A percentile compares a stretch with the other conserved stretches of the same genome.
phyloP scores from a whole-genome alignment of 2,329 filamentous ascomycete species.

The Pseudomassariella vexata region DNA sequence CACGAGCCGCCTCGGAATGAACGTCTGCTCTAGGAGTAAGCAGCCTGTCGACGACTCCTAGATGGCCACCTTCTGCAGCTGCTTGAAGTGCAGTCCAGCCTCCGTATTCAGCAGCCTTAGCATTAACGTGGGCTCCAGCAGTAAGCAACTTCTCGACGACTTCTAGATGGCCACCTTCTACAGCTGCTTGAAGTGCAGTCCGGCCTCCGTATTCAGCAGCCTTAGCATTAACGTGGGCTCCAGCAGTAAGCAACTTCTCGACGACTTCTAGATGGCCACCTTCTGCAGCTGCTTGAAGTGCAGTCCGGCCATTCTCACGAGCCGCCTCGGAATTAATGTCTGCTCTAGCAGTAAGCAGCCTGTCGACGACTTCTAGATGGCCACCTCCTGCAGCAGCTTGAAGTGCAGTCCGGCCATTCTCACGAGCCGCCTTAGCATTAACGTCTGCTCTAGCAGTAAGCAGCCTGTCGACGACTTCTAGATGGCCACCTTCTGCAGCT shows the following conservation, averaged over 20 bases:
- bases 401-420: not conserved
- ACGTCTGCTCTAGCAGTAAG: not conserved
- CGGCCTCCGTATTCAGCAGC: too few relatives aligned
- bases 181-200: too few relatives aligned
- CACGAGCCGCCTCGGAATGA: too few relatives aligned
- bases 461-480: not conserved
- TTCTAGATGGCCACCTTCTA: too few relatives aligned
- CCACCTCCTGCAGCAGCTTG: not conserved
- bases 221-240: slow-evolving; percentile 1
- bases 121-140: too few relatives aligned
- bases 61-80: too few relatives aligned
- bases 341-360: not conserved
- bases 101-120: too few relatives aligned
- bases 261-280: slow-evolving; percentile 2
- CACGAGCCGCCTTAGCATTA: not conserved
- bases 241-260: not conserved
- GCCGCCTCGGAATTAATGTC: not conserved
- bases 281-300: slow-evolving; percentile 3
- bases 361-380: slow-evolving; percentile 1
- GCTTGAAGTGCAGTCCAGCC: too few relatives aligned
- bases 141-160: too few relatives aligned
- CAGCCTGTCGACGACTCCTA: slow-evolving; percentile 1
- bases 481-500: not conserved
- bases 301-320: too few relatives aligned
- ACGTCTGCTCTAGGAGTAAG: not conserved